Base-by-base conservation (phyloP, 2,329 filamentous ascomycete species). In the Phaeosphaeria sp. region DNA sequence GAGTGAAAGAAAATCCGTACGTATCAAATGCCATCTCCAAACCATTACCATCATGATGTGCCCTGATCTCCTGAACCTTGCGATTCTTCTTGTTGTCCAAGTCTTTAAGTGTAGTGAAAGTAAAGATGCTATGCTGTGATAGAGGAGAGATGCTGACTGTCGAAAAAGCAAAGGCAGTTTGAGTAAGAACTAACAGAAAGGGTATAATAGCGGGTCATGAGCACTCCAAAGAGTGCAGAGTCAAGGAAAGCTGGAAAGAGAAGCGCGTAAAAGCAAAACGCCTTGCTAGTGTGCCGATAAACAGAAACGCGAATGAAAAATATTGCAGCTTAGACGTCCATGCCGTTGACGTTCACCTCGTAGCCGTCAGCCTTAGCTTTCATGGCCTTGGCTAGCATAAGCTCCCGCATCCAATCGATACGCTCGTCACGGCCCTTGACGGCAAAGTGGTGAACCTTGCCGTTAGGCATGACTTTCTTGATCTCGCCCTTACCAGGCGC, bases 391-490 rank as follows among this genome's bases (percentile, higher is more conserved):
- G 92, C 92, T 46, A 96, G 86, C 92, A 96, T 96, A 60, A 96
- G 81, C 83, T 96, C 92, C 54, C 92, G 85, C 92, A 96, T 96
- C 95, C 95, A 99, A 76, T 97, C 94, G 71, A 98, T 97, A 60
- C 94, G 86, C 74, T 97, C 91, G 72, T 97, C 92, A 15, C 93
- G 86, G 69, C 84, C 87, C 79, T 90, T 90, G 67, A 97, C 94
- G 0, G 94, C 92, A 75, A 98, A 98, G 75, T 98, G 92, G 72
- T 98, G 94, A 46, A 91, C 90, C 84, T 97, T 97, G 68, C 87
- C 87, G 42, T 72, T 71, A 5, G 72, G 71, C 54, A 74, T 59
- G 39, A 76, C 67, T 50, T 68, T 79, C 67, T 68, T 72, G 54
- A 72, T 60, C 64, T 80, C 55, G 70, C 78, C 63, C 75, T 83